Evolutionary conservation across 106 monocot species (phyloP).

Genomic region (Triglochin maritima): DNA sequence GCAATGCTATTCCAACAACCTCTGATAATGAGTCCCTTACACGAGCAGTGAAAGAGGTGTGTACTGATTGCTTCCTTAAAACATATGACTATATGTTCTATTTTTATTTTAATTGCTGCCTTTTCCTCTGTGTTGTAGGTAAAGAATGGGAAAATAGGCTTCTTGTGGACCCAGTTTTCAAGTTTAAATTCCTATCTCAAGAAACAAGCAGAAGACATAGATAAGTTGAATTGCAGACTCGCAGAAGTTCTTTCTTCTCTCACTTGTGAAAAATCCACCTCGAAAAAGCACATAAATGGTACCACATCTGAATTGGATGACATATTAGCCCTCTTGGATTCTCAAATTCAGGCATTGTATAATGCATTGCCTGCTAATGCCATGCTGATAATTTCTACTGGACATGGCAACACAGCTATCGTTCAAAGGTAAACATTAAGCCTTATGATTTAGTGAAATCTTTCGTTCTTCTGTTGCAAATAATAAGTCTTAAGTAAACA

Average conservation of each 20-base stretch:
- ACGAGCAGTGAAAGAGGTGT: constrained; percentile 75
- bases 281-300: constrained; percentile 11
- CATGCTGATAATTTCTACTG: constrained; percentile 68
- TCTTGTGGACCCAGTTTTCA: constrained; percentile 87
- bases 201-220: constrained; percentile 40
- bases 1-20: constrained; percentile 64
- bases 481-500: too few relatives aligned
- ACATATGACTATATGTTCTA: neutral
- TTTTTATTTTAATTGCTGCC: neutral
- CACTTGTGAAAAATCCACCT: constrained; percentile 37
- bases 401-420: constrained; percentile 85
- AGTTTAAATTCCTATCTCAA: constrained; percentile 53
- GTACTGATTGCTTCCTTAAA: neutral
- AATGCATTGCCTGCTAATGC: constrained; percentile 60
- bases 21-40: constrained; percentile 84
- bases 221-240: constrained; percentile 35
- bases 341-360: constrained; percentile 52
- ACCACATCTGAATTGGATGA: constrained; percentile 39
- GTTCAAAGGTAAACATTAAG: constrained; percentile 54
- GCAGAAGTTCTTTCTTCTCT: constrained; percentile 52
- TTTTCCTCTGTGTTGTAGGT: constrained; percentile 36
- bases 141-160: constrained; percentile 65
- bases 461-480: too few relatives aligned
- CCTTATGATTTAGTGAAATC: too few relatives aligned
- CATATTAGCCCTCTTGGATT: constrained; percentile 37